phyloP scores from a whole-genome alignment of 1,284 basidiomycete species.

The Cryptococcus floricola region DNA sequence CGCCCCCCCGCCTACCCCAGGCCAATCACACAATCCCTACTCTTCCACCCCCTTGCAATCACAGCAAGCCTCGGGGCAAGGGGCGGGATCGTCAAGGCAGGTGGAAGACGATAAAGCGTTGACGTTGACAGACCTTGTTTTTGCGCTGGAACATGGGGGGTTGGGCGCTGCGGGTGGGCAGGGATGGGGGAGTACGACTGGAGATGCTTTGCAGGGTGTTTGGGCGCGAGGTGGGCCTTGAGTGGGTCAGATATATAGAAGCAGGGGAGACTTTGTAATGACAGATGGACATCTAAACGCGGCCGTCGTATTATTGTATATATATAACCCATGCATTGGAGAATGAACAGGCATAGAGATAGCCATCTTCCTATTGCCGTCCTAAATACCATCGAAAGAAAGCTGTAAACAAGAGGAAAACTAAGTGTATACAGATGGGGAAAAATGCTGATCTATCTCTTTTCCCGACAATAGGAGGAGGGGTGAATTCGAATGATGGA shows the following conservation, averaged over 20 bases:
- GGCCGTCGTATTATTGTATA: too few relatives aligned
- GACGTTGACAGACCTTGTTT: conserved; percentile 37
- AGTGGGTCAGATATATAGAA: conserved; percentile 9
- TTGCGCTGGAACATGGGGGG: conserved; percentile 40
- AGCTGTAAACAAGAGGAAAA: too few relatives aligned
- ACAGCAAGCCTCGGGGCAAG: background rate
- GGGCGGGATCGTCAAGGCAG: background rate
- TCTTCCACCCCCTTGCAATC: background rate
- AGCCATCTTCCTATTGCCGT: too few relatives aligned
- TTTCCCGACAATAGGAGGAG: too few relatives aligned
- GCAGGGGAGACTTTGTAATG: too few relatives aligned
- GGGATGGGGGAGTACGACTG: conserved; percentile 10
- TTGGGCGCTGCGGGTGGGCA: conserved; percentile 29
- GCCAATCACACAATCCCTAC: background rate
- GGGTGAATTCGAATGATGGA: too few relatives aligned
- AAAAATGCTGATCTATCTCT: too few relatives aligned
- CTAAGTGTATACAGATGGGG: too few relatives aligned
- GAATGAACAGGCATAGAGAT: too few relatives aligned
- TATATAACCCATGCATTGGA: too few relatives aligned
- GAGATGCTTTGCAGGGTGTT: conserved; percentile 26
- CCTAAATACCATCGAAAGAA: too few relatives aligned
- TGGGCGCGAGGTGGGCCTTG: conserved; percentile 34
- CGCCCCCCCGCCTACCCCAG: background rate
- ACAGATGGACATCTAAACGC: too few relatives aligned
- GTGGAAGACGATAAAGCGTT: conserved; percentile 36